These are phyloP conservation scores for Catunica adiposa DNA, from an alignment of 2,329 filamentous ascomycete genomes.

Conservation along the genomic window DNA sequence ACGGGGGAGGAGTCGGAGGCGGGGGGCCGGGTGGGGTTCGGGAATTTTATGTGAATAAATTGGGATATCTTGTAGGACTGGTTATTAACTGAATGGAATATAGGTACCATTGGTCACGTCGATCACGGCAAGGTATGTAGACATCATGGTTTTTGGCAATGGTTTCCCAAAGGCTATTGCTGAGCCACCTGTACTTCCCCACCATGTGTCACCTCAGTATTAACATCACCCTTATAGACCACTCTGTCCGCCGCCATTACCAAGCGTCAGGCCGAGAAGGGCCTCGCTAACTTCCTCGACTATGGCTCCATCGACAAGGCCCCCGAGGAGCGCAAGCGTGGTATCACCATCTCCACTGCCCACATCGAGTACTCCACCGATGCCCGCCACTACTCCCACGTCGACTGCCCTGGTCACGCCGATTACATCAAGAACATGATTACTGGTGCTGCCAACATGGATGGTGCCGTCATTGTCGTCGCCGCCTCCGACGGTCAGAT, in stretches of 20 bases:
- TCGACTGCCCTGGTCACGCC: constrained; percentile 98
- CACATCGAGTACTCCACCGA: constrained; percentile 98
- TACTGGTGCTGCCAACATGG: constrained; percentile 98
- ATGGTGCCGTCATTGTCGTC: constrained; percentile 96
- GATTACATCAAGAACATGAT: constrained; percentile 99
- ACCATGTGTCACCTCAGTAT: not conserved
- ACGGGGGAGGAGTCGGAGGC: not conserved
- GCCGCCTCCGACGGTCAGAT: constrained; percentile 98
- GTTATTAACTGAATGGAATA: constrained; percentile 15
- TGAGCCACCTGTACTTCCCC: not conserved
- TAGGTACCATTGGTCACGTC: constrained; percentile 95
- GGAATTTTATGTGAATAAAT: not conserved
- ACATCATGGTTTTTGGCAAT: not conserved
- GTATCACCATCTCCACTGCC: constrained; percentile 96
- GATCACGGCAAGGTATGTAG: constrained; percentile 86
- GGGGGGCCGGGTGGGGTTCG: not conserved
- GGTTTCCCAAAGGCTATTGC: not conserved
- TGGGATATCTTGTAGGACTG: not conserved
- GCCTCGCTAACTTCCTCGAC: constrained; percentile 83
- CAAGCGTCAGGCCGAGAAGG: constrained; percentile 92
- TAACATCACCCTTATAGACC: constrained; percentile 44
- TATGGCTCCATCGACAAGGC: constrained; percentile 98
- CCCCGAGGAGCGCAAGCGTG: constrained; percentile 97
- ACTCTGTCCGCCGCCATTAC: constrained; percentile 97
- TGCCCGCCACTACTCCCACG: constrained; percentile 91